phyloP scores from a whole-genome alignment of 108 stramenopile genomes.

The Cyclotella atomus region DNA sequence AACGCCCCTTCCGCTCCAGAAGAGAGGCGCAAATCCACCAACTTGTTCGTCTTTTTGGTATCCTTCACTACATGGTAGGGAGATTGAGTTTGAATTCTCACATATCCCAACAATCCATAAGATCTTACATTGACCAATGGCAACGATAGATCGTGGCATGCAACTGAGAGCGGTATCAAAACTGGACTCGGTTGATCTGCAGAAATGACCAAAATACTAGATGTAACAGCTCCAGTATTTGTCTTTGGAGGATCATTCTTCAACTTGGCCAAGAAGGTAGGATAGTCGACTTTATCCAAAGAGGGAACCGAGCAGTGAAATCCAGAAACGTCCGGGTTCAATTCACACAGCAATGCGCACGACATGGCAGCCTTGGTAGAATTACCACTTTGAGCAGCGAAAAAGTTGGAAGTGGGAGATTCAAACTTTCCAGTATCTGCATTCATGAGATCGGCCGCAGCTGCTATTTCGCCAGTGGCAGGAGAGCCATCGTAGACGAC shows the following conservation, averaged over 20 bases:
- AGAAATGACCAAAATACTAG: slow-evolving; percentile 81
- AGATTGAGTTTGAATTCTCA: slow-evolving; percentile 69
- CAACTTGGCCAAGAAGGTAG: slow-evolving; percentile 24
- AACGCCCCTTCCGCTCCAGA: slow-evolving; percentile 36
- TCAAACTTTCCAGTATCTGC: background rate
- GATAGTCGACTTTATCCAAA: slow-evolving; percentile 35
- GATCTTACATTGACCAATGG: slow-evolving; percentile 83
- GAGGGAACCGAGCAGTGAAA: slow-evolving; percentile 52
- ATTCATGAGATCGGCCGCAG: background rate
- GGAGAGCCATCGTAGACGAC: background rate
- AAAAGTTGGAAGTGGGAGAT: slow-evolving; percentile 72
- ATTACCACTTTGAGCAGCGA: slow-evolving; percentile 22
- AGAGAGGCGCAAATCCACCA: slow-evolving; percentile 81
- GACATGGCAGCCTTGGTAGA: slow-evolving; percentile 38
- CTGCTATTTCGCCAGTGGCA: background rate
- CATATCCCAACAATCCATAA: slow-evolving; percentile 90
- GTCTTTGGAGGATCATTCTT: background rate
- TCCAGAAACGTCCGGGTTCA: slow-evolving; percentile 86
- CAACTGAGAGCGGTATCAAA: slow-evolving; percentile 58
- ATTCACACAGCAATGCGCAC: slow-evolving; percentile 57
- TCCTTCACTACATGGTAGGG: slow-evolving; percentile 74
- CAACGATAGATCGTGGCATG: slow-evolving; percentile 51
- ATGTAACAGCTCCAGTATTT: background rate
- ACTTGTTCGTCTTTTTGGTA: slow-evolving; percentile 65
- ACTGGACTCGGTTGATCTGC: slow-evolving; percentile 79